These are phyloP conservation scores for Astrephomene gubernaculifera DNA, from an alignment of 139 green algal genomes.

Conservation along the genomic window DNA sequence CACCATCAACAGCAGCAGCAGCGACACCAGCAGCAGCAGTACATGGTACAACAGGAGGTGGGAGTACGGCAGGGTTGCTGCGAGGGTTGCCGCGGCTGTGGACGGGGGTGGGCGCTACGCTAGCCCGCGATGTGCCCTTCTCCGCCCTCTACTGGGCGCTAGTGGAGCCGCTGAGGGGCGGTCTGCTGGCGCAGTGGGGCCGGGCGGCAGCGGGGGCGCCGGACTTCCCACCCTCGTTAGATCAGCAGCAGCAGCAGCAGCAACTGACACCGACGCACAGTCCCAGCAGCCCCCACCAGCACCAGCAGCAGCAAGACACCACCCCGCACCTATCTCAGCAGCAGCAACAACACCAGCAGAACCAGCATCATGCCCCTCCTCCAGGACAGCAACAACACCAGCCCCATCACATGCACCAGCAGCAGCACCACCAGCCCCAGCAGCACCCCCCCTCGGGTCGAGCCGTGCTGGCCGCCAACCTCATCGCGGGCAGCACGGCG, in stretches of 20 bases:
- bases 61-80: constrained; percentile 18
- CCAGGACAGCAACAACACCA: background rate
- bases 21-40: background rate
- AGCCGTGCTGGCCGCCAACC: constrained; percentile 72
- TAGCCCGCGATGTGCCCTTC: constrained; percentile 95
- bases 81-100: constrained; percentile 66
- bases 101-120: constrained; percentile 83
- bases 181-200: constrained; percentile 53
- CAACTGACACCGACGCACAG: too few species aligned
- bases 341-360: too few species aligned
- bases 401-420: too few species aligned
- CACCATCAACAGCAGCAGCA: too few species aligned
- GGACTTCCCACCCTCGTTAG: background rate
- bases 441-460: constrained; percentile 17
- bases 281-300: too few species aligned
- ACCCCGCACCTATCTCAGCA: too few species aligned
- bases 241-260: too few species aligned
- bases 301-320: too few species aligned
- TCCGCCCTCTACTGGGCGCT: constrained; percentile 94
- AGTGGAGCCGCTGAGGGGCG: constrained; percentile 83
- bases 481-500: constrained; percentile 64
- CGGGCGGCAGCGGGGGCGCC: background rate
- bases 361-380: background rate
- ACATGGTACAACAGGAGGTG: background rate
- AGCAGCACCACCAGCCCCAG: constrained; percentile 7